Percentiles rank a stretch among this genome's conserved stretches.
Evolutionary conservation across 1,284 basidiomycete species (phyloP).

Genomic region (Phenoliferia sp.): DNA sequence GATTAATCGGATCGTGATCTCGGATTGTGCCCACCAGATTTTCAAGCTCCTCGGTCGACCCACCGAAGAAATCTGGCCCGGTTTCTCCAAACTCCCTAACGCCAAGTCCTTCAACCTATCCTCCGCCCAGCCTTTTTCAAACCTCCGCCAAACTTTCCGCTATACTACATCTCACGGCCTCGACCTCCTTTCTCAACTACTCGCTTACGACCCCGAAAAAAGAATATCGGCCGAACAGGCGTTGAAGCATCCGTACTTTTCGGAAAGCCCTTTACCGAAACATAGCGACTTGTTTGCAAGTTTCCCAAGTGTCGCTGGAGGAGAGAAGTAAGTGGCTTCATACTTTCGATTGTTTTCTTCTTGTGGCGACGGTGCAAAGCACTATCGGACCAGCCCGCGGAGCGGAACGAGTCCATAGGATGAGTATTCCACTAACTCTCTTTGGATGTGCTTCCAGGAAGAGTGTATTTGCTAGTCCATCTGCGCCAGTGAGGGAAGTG

Average conservation of each 20-base stretch:
- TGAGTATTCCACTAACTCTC: background rate
- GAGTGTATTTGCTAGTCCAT: conserved; percentile 29
- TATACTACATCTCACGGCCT: conserved; percentile 77
- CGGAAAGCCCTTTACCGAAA: conserved; percentile 89
- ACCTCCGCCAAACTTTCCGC: conserved; percentile 56
- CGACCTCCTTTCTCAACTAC: conserved; percentile 72
- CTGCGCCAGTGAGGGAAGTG: conserved; percentile 28
- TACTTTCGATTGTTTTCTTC: no score
- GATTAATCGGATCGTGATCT: background rate
- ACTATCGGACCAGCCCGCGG: no score
- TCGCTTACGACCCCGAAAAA: conserved; percentile 82
- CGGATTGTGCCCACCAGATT: conserved; percentile 46
- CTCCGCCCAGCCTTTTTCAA: conserved; percentile 44
- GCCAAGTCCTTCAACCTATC: conserved; percentile 67
- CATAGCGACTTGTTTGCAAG: conserved; percentile 96
- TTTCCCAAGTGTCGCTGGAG: conserved; percentile 94
- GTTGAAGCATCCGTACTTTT: conserved; percentile 87
- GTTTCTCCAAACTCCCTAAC: conserved; percentile 69
- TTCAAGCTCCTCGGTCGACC: conserved; percentile 89
- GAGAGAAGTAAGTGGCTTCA: conserved; percentile 61
- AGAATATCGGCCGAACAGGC: conserved; percentile 85
- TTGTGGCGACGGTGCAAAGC: background rate
- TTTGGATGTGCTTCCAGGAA: conserved; percentile 13
- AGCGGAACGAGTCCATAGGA: no score
- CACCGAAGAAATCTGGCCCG: conserved; percentile 79